Evolutionary conservation across 2,329 filamentous ascomycete genomes (phyloP).

Genomic region (Phialophora tarda): DNA sequence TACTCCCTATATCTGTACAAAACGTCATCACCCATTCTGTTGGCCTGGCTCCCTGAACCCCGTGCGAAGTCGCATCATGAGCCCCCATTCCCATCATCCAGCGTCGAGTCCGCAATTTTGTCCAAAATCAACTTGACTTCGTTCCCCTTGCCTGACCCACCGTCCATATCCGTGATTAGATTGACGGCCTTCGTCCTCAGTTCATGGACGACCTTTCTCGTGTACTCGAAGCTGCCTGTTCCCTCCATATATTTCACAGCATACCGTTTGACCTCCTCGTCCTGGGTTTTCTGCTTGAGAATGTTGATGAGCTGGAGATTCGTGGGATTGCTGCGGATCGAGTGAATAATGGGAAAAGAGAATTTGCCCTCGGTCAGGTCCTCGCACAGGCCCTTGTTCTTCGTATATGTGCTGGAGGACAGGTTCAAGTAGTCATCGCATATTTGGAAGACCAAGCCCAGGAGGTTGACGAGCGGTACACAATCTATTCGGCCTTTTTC

Average conservation of each 20-base stretch:
- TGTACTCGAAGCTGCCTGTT: slow-evolving; percentile 89
- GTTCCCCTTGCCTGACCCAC: slow-evolving; percentile 57
- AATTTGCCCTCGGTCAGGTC: slow-evolving; percentile 98
- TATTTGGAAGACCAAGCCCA: slow-evolving; percentile 55
- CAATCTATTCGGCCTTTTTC: slow-evolving; percentile 45
- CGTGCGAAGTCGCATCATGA: not conserved
- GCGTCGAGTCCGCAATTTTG: slow-evolving; percentile 55
- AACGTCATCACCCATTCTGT: not conserved
- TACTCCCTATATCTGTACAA: slow-evolving; percentile 13
- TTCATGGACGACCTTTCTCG: slow-evolving; percentile 68
- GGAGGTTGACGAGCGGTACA: slow-evolving; percentile 69
- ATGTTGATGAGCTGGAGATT: slow-evolving; percentile 80
- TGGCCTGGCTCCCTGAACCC: not conserved
- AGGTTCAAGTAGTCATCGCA: slow-evolving; percentile 87
- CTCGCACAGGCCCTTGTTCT: slow-evolving; percentile 93
- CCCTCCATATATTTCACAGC: slow-evolving; percentile 89
- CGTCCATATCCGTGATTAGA: slow-evolving; percentile 69
- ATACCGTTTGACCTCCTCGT: slow-evolving; percentile 88
- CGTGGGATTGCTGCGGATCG: slow-evolving; percentile 65
- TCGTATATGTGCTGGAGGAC: slow-evolving; percentile 70
- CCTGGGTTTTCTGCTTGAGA: slow-evolving; percentile 82
- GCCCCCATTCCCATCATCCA: not conserved
- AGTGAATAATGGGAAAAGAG: slow-evolving; percentile 93
- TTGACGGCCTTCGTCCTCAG: slow-evolving; percentile 68
- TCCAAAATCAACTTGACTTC: slow-evolving; percentile 71